These are phyloP conservation scores for Aspergillus sp. DNA, from an alignment of 2,329 filamentous ascomycete genomes.

Conservation along the genomic window DNA sequence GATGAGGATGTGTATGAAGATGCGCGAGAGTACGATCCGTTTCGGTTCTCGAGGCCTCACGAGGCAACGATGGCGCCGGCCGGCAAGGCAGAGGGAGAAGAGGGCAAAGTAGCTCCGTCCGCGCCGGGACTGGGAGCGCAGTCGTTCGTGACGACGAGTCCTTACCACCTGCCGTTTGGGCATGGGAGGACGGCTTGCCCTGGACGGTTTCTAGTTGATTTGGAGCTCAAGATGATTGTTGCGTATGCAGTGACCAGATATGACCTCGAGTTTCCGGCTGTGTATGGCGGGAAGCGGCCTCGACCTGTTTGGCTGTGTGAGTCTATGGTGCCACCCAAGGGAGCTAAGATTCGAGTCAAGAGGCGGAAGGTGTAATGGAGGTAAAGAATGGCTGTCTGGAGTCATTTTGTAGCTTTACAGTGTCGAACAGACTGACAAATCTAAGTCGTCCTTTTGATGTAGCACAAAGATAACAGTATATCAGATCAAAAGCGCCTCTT, in stretches of 20 bases:
- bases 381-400: too few species aligned
- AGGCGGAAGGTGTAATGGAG: too few species aligned
- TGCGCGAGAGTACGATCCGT: conserved; percentile 42
- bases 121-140: not conserved
- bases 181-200: conserved; percentile 7
- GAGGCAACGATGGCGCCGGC: not conserved
- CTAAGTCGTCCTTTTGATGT: too few species aligned
- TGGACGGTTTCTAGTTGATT: conserved; percentile 10
- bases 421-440: too few species aligned
- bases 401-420: too few species aligned
- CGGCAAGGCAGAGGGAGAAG: not conserved
- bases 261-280: conserved; percentile 12
- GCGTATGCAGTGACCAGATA: conserved; percentile 10
- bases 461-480: not conserved
- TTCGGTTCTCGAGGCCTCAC: conserved; percentile 39
- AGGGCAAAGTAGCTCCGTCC: too few species aligned
- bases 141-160: conserved; percentile 11
- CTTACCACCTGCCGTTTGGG: conserved; percentile 7
- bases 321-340: too few species aligned
- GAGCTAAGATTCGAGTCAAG: too few species aligned
- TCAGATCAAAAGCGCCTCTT: not conserved
- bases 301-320: too few species aligned
- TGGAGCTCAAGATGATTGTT: conserved; percentile 15
- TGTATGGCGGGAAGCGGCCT: not conserved
- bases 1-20: conserved; percentile 35